Conservation (phyloP, 768 basidiomycete genomes). For the Tylopilus vinaceipallidus region DNA sequence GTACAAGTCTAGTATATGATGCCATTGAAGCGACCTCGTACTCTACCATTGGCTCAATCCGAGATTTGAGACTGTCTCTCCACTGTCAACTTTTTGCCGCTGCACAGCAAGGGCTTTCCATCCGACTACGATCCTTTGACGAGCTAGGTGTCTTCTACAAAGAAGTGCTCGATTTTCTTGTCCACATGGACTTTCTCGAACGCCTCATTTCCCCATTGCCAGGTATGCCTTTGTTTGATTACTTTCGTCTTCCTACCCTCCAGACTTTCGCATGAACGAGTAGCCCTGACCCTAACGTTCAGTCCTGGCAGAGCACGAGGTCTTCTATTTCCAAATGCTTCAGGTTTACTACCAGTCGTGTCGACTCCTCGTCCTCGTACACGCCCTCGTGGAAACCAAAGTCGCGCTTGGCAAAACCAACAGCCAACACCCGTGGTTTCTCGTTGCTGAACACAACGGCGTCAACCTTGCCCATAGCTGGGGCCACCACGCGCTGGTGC, state of each 20-base stretch:
- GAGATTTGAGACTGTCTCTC: constrained; percentile 39
- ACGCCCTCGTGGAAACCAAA: constrained; percentile 32
- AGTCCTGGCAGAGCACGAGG: constrained; percentile 44
- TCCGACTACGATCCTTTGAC: constrained; percentile 27
- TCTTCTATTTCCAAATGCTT: constrained; percentile 42
- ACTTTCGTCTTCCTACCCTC: not conserved
- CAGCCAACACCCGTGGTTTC: constrained; percentile 30
- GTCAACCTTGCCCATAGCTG: constrained; percentile 34
- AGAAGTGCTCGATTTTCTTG: constrained; percentile 32
- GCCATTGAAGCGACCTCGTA: constrained; percentile 29
- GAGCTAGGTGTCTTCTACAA: constrained; percentile 35
- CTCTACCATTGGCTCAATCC: constrained; percentile 19
- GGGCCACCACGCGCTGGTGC: constrained; percentile 38
- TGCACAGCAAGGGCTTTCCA: constrained; percentile 31
- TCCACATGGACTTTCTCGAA: constrained; percentile 36
- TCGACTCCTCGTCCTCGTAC: constrained; percentile 38
- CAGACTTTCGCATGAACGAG: not conserved
- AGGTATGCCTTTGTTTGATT: constrained; percentile 26
- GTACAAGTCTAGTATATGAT: constrained; percentile 30
- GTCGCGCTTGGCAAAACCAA: constrained; percentile 18
- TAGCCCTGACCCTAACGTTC: constrained; percentile 23
- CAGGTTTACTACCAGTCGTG: constrained; percentile 40
- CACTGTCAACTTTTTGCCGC: constrained; percentile 35
- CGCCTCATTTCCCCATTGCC: constrained; percentile 38
- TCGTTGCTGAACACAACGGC: constrained; percentile 32